Evolutionary conservation across 768 basidiomycete genomes (phyloP), one percentile per base, ranked within the genome.

Genomic region (Mycena amicta): DNA sequence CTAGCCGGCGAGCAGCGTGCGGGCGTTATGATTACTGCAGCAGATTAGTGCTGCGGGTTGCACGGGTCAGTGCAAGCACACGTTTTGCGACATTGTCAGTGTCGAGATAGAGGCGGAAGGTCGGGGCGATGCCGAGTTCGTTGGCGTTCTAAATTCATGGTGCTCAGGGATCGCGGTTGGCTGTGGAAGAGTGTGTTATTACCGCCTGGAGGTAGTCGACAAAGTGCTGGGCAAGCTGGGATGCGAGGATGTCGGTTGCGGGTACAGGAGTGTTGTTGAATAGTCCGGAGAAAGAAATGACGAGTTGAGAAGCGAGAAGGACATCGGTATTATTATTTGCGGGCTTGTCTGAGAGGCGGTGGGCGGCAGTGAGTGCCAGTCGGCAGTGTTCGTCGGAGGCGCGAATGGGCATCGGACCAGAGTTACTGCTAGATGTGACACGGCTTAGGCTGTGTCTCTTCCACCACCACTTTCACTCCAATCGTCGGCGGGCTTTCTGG

Each of bases 71-170:
- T 29, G 33, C 28, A 25, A 52, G 52, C 57, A 64, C 66, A 83
- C 82, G 53, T 72, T 77, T 81, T 29, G 73, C 68, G 8, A 69
- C 60, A 50, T 72, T 74, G 56, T 80, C 80, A 22, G 79, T 72
- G 61, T 81, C 80, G 22, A 84, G 67, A 60, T 77, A 78, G 22
- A 80, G 64, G 57, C 78, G 73, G n/a, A 88, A 88, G 39, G 90
- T 73, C 49, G 73, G 75, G 57, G 79, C 79, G 52, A 91, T 71
- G 33, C 85, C 87, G 12, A 91, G 79, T 57, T 78, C 77, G 39
- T 66, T 61, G 20, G 83, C 74, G 69, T 92, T 90, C 89, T 92
- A 41, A 23, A 28, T 54, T 52, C 41, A 55, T 53, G 31, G 50
- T 33, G 26, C 27, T 37, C 5, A 51, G 62, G 22, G 39, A 50